These are phyloP conservation scores for Stemphylium beticola DNA, from an alignment of 2,329 filamentous ascomycete species.

Conservation along the genomic window DNA sequence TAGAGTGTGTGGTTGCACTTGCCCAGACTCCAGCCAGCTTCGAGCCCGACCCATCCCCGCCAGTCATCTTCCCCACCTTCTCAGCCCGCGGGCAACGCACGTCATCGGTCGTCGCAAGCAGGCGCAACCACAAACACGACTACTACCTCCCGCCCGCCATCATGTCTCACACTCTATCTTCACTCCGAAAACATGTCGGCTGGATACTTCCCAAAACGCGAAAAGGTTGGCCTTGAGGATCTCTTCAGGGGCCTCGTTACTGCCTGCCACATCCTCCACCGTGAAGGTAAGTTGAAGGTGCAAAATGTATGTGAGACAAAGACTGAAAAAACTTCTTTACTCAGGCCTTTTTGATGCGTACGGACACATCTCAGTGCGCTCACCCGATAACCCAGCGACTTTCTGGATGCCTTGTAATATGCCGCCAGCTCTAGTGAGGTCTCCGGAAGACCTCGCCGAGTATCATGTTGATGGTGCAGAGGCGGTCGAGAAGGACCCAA, in stretches of 20 bases:
- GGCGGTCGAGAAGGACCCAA: slow-evolving; percentile 43
- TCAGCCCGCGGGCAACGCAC: slow-evolving; percentile 13
- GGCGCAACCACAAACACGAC: slow-evolving; percentile 8
- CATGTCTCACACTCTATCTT: not conserved
- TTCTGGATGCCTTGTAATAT: slow-evolving; percentile 56
- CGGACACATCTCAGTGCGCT: slow-evolving; percentile 61
- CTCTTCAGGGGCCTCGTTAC: slow-evolving; percentile 52
- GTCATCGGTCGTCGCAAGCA: slow-evolving; percentile 26
- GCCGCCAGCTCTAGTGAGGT: slow-evolving; percentile 52
- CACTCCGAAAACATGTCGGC: slow-evolving; percentile 33
- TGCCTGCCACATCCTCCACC: slow-evolving; percentile 60
- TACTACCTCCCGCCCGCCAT: slow-evolving; percentile 2
- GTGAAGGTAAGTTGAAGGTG: slow-evolving; percentile 41
- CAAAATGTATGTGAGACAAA: no score
- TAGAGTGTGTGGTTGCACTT: not conserved
- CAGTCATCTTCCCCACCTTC: slow-evolving; percentile 6
- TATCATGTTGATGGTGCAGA: slow-evolving; percentile 53
- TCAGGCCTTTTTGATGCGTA: slow-evolving; percentile 58
- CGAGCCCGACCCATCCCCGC: slow-evolving; percentile 8
- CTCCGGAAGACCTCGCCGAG: slow-evolving; percentile 52
- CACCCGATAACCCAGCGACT: slow-evolving; percentile 54
- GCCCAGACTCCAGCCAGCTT: not conserved
- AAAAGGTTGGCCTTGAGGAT: slow-evolving; percentile 47
- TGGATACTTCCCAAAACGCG: slow-evolving; percentile 48
- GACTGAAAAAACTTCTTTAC: no score